Base-by-base conservation (phyloP, 352 stramenopile genomes). In the Globisporangium barbulae region DNA sequence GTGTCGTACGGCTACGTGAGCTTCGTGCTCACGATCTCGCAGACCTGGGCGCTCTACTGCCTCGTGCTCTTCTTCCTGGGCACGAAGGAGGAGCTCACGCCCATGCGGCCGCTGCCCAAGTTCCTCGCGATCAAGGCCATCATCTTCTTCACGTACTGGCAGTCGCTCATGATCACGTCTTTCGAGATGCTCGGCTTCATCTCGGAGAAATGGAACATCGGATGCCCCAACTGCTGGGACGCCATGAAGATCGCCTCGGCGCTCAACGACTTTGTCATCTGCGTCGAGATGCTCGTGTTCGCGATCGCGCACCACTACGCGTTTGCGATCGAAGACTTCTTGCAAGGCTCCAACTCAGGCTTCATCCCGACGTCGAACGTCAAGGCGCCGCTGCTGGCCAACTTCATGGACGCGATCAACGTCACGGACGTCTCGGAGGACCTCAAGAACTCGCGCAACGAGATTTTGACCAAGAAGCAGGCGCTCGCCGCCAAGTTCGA, bases 81-180 rank as follows among this genome's bases (percentile, higher is more conserved):
- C n/a, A 96, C 90, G 5, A 84, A 96, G 55, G 84, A 96, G 53
- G 88, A 97, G 61, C 74, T 98, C 54, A 75, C 78, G 33, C 91
- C 93, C 25, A 91, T 98, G 58, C 76, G 90, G 15, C 93, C 93
- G 44, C 81, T 97, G 64, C 85, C 83, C n/a, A 98, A 98, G 71
- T 98, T 98, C 69, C 63, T 98, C 39, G 87, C 85, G 5, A 97
- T 98, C 69, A 98, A 98, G 66, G 87, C 85, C 5, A 95, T 98
- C 59, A 97, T 98, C 42, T 98, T 98, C 74, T 97, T 98, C 64
- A 97, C 90, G 28, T 98, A 95, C 75, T 98, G 93, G 93, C 93
- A 98, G 79, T 93, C 81, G 31, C 73, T 98, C 50, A 76, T 97
- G 69, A 97, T 98, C 72, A 91, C 81, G 49, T 74, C 93, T 57